Percentiles rank a stretch among this genome's conserved stretches.
phyloP scores from a whole-genome alignment of 805 yeast species.

The Myxozyma kluyveri region DNA sequence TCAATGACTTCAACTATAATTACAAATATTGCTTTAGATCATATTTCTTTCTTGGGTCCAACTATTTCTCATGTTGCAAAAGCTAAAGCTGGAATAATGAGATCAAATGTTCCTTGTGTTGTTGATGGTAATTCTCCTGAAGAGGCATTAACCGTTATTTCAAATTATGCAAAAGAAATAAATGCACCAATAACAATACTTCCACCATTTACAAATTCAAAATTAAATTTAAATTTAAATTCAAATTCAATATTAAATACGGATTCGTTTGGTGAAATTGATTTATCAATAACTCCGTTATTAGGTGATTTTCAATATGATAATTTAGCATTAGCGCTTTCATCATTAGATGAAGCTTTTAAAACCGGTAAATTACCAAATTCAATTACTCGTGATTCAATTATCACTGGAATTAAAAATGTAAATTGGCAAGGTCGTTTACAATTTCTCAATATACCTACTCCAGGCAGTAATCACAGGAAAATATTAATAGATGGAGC shows the following conservation, averaged over 20 bases:
- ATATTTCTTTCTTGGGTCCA: conserved; percentile 70
- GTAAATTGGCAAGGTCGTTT: conserved; percentile 88
- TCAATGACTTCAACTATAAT: conserved; percentile 43
- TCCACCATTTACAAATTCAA: not conserved
- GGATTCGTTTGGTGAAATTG: conserved; percentile 36
- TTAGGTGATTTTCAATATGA: conserved; percentile 69
- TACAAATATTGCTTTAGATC: conserved; percentile 84
- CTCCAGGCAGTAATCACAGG: conserved; percentile 16
- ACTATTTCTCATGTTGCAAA: conserved; percentile 63
- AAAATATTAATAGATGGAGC: conserved; percentile 80
- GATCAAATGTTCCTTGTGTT: conserved; percentile 57
- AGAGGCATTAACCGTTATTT: conserved; percentile 51
- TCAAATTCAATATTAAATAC: not conserved
- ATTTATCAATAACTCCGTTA: conserved; percentile 50
- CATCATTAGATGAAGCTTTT: conserved; percentile 44
- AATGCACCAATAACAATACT: not conserved
- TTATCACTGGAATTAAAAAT: conserved; percentile 51
- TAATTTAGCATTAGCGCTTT: conserved; percentile 67
- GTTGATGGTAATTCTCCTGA: conserved; percentile 65
- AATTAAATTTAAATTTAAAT: not conserved
- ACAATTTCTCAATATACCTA: conserved; percentile 45
- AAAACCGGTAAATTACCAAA: conserved; percentile 27
- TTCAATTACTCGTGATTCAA: conserved; percentile 38
- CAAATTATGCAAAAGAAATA: conserved; percentile 38
- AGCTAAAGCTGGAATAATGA: conserved; percentile 86